Evolutionary conservation across 2,329 filamentous ascomycete genomes (phyloP), one percentile per base, ranked within the genome.

Genomic region (Sarocladium brachiariae): DNA sequence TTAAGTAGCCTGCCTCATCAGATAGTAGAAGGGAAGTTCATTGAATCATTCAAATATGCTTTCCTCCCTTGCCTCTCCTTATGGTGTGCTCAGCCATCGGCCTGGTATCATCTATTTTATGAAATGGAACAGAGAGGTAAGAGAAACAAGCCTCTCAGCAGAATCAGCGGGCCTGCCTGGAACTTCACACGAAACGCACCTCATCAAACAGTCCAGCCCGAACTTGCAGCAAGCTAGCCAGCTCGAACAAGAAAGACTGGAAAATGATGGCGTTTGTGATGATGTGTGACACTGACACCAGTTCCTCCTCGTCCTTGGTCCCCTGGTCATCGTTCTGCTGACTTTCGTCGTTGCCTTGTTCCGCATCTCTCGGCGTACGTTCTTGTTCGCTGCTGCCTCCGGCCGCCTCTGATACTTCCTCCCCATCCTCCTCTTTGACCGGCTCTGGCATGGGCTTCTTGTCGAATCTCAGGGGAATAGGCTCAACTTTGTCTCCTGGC

Each of bases 251-350:
- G 62, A 93, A 93, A 31, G 87, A 86, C 64, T 93, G 88, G 52
- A 90, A 72, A 48, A 92, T 79, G 52, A 92, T 80, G 35, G 86
- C 80, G 63, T 92, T 93, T 5, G 87, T 92, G 54, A 93, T 70
- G 10, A 92, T 72, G 63, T 92, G 87, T 35, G 85, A 89, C 4
- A 93, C 79, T 7, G 84, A 88, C 7, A 82, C 84, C 9, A 73
- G 75, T 4, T 67, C 62, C 24, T 62, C 62, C 39, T 38, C 49
- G 31, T 51, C 49, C 30, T 57, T 55, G 7, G 57, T 57, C 31
- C 55, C 54, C 47, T 53, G 55, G 2, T 51, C 56, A 8, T 64
- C 59, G 23, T 53, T 52, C 34, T 59, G 25, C 25, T 52, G 47
- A n/a, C 34, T 38, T 2, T 55, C 52, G 21, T 59, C 53, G 49